A percentile compares a stretch with the other conserved stretches of the same genome.
These are phyloP conservation scores for Lachnellula cervina DNA, from an alignment of 2,329 filamentous ascomycete species.

Conservation along the genomic window DNA sequence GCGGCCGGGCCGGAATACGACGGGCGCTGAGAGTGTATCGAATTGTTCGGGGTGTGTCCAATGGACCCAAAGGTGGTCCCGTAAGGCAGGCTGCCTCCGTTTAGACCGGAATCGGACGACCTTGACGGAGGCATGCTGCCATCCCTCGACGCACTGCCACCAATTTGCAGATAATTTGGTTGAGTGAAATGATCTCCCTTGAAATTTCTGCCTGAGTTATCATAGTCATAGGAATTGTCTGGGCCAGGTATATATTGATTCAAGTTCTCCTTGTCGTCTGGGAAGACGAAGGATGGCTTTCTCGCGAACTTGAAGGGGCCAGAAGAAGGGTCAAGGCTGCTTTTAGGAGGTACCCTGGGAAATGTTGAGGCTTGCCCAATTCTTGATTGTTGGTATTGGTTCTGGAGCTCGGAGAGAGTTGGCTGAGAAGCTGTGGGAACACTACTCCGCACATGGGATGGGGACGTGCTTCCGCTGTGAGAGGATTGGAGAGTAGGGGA, in stretches of 20 bases:
- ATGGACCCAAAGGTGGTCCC: constrained; percentile 28
- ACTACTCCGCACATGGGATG: constrained; percentile 49
- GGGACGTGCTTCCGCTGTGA: constrained; percentile 50
- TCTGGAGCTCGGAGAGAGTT: constrained; percentile 39
- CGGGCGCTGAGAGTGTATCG: constrained; percentile 44
- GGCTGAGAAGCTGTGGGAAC: constrained; percentile 35
- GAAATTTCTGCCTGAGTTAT: constrained; percentile 18
- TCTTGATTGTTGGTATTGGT: constrained; percentile 38
- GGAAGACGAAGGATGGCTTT: constrained; percentile 25
- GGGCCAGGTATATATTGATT: constrained; percentile 16
- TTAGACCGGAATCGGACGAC: constrained; percentile 42
- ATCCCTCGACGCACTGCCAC: constrained; percentile 46
- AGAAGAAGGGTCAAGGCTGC: constrained; percentile 43
- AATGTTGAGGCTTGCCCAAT: constrained; percentile 39
- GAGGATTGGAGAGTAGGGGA: constrained; percentile 41
- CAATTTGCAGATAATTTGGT: constrained; percentile 42
- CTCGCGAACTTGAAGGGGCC: constrained; percentile 37
- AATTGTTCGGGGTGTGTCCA: constrained; percentile 39
- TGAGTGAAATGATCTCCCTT: constrained; percentile 28
- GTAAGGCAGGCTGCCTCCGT: constrained; percentile 19
- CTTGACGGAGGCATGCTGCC: constrained; percentile 52
- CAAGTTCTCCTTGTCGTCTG: constrained; percentile 30
- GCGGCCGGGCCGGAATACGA: constrained; percentile 42
- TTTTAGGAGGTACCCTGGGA: constrained; percentile 33
- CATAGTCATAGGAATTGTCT: constrained; percentile 23